Conservation (phyloP, 768 basidiomycete genomes). For the Boletus rex-veris region DNA sequence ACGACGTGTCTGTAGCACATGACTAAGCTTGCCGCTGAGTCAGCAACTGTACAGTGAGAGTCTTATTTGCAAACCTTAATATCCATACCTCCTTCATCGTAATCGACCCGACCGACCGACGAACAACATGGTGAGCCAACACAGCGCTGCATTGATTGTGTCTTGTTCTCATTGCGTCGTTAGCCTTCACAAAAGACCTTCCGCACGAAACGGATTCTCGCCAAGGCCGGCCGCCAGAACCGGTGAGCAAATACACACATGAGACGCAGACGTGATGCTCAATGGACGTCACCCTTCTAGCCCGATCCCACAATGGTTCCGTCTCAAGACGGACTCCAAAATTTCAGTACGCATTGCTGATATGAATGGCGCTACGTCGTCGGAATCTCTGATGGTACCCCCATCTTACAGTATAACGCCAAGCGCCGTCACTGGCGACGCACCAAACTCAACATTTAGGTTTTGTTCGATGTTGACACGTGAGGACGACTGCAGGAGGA, state of each 20-base stretch:
- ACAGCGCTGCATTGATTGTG: not conserved
- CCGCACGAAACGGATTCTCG: slow-evolving; percentile 94
- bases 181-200: slow-evolving; percentile 99
- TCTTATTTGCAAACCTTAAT: slow-evolving; percentile 34
- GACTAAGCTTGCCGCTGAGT: slow-evolving; percentile 23
- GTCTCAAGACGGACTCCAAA: slow-evolving; percentile 93
- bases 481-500: slow-evolving; percentile 5
- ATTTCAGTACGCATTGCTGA: slow-evolving; percentile 58
- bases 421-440: slow-evolving; percentile 99
- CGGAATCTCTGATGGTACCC: not conserved
- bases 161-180: slow-evolving; percentile 2
- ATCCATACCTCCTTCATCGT: slow-evolving; percentile 11
- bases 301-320: slow-evolving; percentile 99
- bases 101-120: slow-evolving; percentile 31
- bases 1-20: too few relatives aligned
- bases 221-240: slow-evolving; percentile 95
- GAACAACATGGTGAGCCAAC: slow-evolving; percentile 47
- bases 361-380: not conserved
- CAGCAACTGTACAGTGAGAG: slow-evolving; percentile 42
- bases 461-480: not conserved
- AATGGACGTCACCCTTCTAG: slow-evolving; percentile 35
- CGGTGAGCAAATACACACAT: slow-evolving; percentile 49
- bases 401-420: slow-evolving; percentile 67
- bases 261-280: not conserved
- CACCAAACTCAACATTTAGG: slow-evolving; percentile 96